These are phyloP conservation scores for Fistulinella prunicolor DNA, from an alignment of 768 basidiomycete genomes.

Conservation along the genomic window DNA sequence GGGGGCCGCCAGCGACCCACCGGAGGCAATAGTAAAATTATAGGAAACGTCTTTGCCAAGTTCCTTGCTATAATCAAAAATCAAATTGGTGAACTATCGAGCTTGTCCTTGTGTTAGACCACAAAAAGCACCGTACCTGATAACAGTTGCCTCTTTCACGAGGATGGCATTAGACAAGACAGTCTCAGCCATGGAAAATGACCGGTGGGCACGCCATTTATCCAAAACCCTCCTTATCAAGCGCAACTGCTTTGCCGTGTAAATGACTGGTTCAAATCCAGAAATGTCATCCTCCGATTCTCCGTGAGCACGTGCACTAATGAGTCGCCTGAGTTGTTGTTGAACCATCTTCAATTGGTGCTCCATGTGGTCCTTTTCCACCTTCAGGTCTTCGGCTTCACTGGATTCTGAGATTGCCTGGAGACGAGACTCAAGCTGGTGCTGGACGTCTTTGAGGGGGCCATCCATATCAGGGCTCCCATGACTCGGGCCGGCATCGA, in stretches of 20 bases:
- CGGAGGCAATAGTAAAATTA: slow-evolving; percentile 90
- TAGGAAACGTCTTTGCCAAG: slow-evolving; percentile 84
- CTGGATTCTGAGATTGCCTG: slow-evolving; percentile 60
- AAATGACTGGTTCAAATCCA: slow-evolving; percentile 77
- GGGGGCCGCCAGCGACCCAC: slow-evolving; percentile 73
- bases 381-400: slow-evolving; percentile 82
- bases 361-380: slow-evolving; percentile 92
- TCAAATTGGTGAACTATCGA: slow-evolving; percentile 7
- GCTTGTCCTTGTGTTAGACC: not conserved
- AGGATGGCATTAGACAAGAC: slow-evolving; percentile 81
- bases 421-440: slow-evolving; percentile 68
- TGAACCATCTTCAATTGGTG: slow-evolving; percentile 80
- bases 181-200: slow-evolving; percentile 91
- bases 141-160: slow-evolving; percentile 93
- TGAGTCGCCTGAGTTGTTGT: slow-evolving; percentile 75
- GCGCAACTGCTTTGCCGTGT: slow-evolving; percentile 76
- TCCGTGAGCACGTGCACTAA: slow-evolving; percentile 75
- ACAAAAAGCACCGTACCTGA: slow-evolving; percentile 52
- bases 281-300: slow-evolving; percentile 61
- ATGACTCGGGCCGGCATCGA: slow-evolving; percentile 60
- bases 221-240: slow-evolving; percentile 80
- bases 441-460: slow-evolving; percentile 67
- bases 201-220: slow-evolving; percentile 79
- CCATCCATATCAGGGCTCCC: slow-evolving; percentile 66
- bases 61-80: slow-evolving; percentile 59